Base-by-base conservation (phyloP, 257 asterid species). In the Gentiana straminea region DNA sequence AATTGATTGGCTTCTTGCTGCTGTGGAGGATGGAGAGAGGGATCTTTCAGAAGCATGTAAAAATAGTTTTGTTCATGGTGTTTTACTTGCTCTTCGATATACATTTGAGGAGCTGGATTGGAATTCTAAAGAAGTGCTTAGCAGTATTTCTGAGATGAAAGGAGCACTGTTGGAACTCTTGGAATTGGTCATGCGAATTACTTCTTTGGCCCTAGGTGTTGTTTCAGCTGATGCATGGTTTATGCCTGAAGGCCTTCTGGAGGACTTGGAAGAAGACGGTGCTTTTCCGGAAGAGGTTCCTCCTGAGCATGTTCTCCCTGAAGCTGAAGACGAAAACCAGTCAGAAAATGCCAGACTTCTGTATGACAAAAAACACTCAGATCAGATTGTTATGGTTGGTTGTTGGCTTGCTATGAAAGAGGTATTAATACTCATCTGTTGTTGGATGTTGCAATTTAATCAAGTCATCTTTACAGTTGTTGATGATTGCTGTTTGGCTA, bases 361-460 rank as follows among this genome's bases (percentile, higher is more conserved):
- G 57, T 84, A 56, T 66, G 94, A 79, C 60, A 61, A 33, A 58
- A 60, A 79, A 68, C 77, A 77, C 11, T 74, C 92, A 4, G 95
- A 79, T 37, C 98, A 91, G 75, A 78, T 81, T 57, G 89, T 91
- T 57, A 84, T 91, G 98, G 96, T 91, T 76, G 95, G 98, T 70
- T 87, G 96, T 78, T 91, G 98, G 98, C 96, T 91, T 71, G 96
- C 96, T 43, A 91, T 91, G 98, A 91, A 91, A 80, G 98, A 91
- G 96, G 98, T 87, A 72, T 33, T 8, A 43, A 55, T 33, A 24
- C 51, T 13, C 48, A 47, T 57, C 55, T 9, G 3, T 35, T 36
- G 43, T 49, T 24, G 33, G 43, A 12, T 33, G 38, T n/a, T 24
- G 44, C 51, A 50, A 37, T 46, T 50, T 43, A 15, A 13, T 24